Conservation (phyloP, 768 basidiomycete species). For the Amanita pallidorosea region DNA sequence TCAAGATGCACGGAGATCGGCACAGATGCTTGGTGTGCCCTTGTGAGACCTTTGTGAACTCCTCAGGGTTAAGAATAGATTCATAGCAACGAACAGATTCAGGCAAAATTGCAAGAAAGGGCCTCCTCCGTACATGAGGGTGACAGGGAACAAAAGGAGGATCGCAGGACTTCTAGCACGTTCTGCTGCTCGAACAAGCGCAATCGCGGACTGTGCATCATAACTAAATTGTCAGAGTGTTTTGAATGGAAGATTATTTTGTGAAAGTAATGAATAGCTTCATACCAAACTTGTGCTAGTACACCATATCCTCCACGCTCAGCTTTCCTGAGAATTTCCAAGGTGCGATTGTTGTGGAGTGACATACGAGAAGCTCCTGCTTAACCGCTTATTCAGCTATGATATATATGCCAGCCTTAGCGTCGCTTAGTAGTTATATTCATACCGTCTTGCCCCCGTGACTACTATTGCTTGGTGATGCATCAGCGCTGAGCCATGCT, state of each 20-base stretch:
- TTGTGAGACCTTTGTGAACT: slow-evolving; percentile 9
- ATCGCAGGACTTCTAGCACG: slow-evolving; percentile 34
- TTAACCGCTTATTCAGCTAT: background rate
- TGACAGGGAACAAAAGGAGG: slow-evolving; percentile 34
- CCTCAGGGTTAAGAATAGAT: background rate
- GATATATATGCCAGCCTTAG: no score
- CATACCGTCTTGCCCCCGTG: no score
- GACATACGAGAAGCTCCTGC: background rate
- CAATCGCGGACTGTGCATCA: slow-evolving; percentile 33
- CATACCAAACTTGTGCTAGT: slow-evolving; percentile 30
- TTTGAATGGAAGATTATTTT: background rate
- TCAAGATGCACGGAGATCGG: slow-evolving; percentile 39
- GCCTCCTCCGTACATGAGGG: slow-evolving; percentile 30
- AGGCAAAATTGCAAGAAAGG: slow-evolving; percentile 35
- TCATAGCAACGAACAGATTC: slow-evolving; percentile 19
- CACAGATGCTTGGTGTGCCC: slow-evolving; percentile 34
- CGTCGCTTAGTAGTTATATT: no score
- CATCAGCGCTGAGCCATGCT: no score
- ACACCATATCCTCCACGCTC: slow-evolving; percentile 33
- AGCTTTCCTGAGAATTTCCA: slow-evolving; percentile 28
- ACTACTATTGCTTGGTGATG: no score
- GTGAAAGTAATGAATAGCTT: background rate
- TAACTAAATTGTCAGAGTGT: slow-evolving; percentile 18
- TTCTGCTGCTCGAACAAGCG: slow-evolving; percentile 36
- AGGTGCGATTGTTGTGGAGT: slow-evolving; percentile 24